Conservation (phyloP, 2,329 filamentous ascomycete genomes). For the Trichoderma guizhouense region DNA sequence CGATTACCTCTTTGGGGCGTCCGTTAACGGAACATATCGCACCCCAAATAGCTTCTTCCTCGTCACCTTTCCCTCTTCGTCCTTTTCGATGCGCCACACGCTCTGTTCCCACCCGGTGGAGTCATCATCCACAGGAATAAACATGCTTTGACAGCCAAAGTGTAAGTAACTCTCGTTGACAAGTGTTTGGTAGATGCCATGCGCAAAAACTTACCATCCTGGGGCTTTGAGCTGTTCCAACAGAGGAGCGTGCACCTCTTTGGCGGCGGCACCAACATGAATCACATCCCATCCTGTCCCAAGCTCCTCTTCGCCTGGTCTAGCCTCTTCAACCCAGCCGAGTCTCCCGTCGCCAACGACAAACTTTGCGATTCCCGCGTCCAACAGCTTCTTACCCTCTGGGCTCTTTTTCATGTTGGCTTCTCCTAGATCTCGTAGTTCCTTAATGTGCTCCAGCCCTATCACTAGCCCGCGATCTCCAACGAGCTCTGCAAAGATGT, state of each 20-base stretch:
- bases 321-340: slow-evolving; percentile 51
- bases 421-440: slow-evolving; percentile 60
- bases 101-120: slow-evolving; percentile 51
- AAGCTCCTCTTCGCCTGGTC: slow-evolving; percentile 45
- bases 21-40: slow-evolving; percentile 73
- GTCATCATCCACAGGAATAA: slow-evolving; percentile 69
- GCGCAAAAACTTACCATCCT: slow-evolving; percentile 51
- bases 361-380: slow-evolving; percentile 64
- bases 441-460: slow-evolving; percentile 70
- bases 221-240: slow-evolving; percentile 75
- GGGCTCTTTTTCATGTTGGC: slow-evolving; percentile 63
- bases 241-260: slow-evolving; percentile 66
- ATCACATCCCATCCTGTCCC: slow-evolving; percentile 79
- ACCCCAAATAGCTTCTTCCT: slow-evolving; percentile 66
- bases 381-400: slow-evolving; percentile 58
- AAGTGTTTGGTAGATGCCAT: neutral
- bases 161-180: neutral
- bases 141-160: slow-evolving; percentile 49
- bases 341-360: slow-evolving; percentile 70
- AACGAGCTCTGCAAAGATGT: slow-evolving; percentile 78
- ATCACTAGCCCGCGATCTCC: slow-evolving; percentile 54
- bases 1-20: slow-evolving; percentile 49
- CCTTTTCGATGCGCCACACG: slow-evolving; percentile 74
- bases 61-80: slow-evolving; percentile 57
- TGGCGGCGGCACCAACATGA: slow-evolving; percentile 87